Conservation (phyloP, 208 protist species). For the Trypanosomatidae sp. region DNA sequence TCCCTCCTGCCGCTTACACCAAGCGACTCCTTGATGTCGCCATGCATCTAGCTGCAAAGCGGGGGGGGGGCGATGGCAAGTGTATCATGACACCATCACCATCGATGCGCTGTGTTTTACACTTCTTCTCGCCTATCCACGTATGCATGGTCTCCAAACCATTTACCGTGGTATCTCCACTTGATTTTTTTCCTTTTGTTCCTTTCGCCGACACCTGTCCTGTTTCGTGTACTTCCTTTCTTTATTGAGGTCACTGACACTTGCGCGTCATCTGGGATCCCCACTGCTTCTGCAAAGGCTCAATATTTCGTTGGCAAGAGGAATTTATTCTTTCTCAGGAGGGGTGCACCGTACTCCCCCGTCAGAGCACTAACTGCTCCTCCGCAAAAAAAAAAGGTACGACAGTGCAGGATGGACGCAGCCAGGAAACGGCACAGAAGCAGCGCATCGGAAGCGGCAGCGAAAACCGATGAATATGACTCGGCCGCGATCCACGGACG, state of each 20-base stretch:
- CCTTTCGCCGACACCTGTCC: neutral
- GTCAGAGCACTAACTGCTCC: neutral
- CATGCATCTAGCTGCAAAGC: neutral
- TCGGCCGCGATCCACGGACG: neutral
- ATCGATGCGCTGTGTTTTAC: neutral
- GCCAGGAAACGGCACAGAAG: conserved; percentile 4
- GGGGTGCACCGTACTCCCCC: neutral
- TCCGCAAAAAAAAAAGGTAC: neutral
- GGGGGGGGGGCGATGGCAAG: neutral
- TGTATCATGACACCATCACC: neutral
- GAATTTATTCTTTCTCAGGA: neutral
- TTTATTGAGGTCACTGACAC: neutral
- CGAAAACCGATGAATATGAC: neutral
- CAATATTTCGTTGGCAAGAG: neutral
- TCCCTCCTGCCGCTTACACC: neutral
- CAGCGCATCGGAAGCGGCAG: neutral
- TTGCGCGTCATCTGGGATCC: neutral
- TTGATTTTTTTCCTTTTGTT: neutral
- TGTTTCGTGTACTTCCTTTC: neutral
- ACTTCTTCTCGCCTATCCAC: neutral
- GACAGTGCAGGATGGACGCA: neutral
- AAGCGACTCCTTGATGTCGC: neutral
- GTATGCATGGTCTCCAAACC: conserved; percentile 1
- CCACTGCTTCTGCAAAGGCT: neutral
- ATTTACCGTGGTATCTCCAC: neutral